Percentiles rank a stretch among this genome's conserved stretches.
phyloP scores from a whole-genome alignment of 1,284 basidiomycete species.

The Stygiomarasmius scandens region DNA sequence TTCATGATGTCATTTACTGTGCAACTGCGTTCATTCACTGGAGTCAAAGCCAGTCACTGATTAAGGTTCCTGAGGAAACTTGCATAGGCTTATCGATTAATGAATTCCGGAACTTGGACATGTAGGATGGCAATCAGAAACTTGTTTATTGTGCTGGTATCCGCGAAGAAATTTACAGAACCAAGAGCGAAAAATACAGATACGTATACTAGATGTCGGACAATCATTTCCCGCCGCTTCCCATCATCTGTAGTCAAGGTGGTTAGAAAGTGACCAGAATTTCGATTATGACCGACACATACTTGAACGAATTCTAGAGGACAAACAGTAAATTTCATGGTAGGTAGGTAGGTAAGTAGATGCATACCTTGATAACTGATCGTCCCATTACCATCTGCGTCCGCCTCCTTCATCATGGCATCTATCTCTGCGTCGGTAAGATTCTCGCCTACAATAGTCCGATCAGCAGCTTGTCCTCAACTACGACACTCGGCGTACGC shows the following conservation, averaged over 20 bases:
- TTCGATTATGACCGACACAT: slow-evolving; percentile 3
- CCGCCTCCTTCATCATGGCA: slow-evolving; percentile 91
- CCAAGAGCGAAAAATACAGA: no score
- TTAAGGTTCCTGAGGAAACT: no score
- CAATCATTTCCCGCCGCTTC: no score
- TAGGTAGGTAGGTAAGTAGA: not conserved
- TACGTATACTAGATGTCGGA: no score
- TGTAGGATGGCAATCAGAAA: no score
- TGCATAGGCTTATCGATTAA: no score
- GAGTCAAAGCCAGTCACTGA: not conserved
- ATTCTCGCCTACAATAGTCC: slow-evolving; percentile 64
- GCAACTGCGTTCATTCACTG: not conserved
- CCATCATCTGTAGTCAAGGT: no score
- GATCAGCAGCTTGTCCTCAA: slow-evolving; percentile 6
- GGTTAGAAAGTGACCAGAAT: no score
- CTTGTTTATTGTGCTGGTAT: no score
- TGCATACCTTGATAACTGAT: slow-evolving; percentile 68
- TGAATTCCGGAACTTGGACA: no score
- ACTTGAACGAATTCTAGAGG: slow-evolving; percentile 63
- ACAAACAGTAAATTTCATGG: not conserved
- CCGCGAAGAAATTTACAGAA: no score
- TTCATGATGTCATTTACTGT: not conserved
- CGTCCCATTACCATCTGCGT: slow-evolving; percentile 83
- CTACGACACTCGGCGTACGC: no score
- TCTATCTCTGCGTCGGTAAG: slow-evolving; percentile 83